Percentiles rank a stretch among this genome's conserved stretches.
phyloP scores from a whole-genome alignment of 202 grass and related monocot species.

The Schoenoplectus tabernaemontani region DNA sequence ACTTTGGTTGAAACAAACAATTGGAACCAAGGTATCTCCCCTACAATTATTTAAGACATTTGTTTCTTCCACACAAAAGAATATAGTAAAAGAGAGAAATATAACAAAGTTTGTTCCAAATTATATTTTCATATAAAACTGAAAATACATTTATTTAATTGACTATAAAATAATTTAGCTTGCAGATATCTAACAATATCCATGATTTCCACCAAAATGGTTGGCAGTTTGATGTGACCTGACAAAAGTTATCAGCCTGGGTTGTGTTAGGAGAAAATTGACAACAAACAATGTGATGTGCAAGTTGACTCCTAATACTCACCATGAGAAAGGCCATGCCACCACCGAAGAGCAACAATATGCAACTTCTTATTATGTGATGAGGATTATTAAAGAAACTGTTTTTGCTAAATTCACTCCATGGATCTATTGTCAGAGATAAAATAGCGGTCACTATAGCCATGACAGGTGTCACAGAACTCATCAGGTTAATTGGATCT shows the following conservation, averaged over 20 bases:
- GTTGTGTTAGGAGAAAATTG: too few species aligned
- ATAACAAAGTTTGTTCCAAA: neutral
- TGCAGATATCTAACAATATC: neutral
- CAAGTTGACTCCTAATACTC: too few species aligned
- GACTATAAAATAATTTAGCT: neutral
- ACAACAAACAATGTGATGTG: too few species aligned
- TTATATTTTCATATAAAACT: neutral
- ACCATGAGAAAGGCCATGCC: slow-evolving; percentile 88
- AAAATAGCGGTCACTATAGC: slow-evolving; percentile 79
- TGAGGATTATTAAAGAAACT: slow-evolving; percentile 72
- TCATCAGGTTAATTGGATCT: slow-evolving; percentile 89
- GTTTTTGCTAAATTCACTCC: slow-evolving; percentile 62
- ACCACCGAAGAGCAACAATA: slow-evolving; percentile 79
- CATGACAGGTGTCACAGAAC: slow-evolving; percentile 93
- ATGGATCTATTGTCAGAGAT: slow-evolving; percentile 81
- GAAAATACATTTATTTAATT: neutral
- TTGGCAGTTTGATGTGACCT: too few species aligned
- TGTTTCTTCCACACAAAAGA: neutral
- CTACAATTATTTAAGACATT: neutral
- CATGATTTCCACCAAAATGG: neutral
- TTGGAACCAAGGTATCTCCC: neutral
- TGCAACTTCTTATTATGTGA: slow-evolving; percentile 64
- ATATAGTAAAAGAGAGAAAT: neutral
- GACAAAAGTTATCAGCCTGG: too few species aligned
- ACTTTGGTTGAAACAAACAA: neutral